Conservation (phyloP, 768 basidiomycete genomes). For the Russula earlei region DNA sequence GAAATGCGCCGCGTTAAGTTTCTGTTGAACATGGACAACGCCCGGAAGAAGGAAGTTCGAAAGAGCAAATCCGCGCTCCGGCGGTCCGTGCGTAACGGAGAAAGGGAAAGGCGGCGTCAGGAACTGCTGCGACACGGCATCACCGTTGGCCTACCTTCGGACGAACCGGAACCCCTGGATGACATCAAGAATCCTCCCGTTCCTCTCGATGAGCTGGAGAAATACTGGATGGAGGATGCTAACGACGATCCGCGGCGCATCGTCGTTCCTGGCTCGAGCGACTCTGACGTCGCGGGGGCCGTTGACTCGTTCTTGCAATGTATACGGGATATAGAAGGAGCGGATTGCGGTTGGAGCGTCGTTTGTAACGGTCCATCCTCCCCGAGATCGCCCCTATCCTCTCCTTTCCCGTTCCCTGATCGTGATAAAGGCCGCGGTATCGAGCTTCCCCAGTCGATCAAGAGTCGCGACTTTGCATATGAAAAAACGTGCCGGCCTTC, state of each 20-base stretch:
- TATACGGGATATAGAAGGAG: constrained; percentile 10
- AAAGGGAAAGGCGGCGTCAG: constrained; percentile 23
- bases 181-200: constrained; percentile 29
- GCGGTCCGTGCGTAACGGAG: constrained; percentile 26
- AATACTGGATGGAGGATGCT: constrained; percentile 30
- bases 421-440: background rate
- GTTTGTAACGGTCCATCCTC: constrained; percentile 3
- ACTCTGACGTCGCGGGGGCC: background rate
- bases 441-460: constrained; percentile 14
- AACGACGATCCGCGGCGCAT: constrained; percentile 28
- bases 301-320: constrained; percentile 3
- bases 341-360: constrained; percentile 12
- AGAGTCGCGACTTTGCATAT: constrained; percentile 24
- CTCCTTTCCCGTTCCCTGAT: background rate
- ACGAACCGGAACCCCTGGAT: constrained; percentile 19
- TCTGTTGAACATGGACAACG: constrained; percentile 38
- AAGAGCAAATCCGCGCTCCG: constrained; percentile 27
- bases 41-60: constrained; percentile 29
- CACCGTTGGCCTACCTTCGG: constrained; percentile 1
- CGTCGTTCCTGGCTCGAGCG: constrained; percentile 29
- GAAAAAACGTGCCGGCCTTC: constrained; percentile 16
- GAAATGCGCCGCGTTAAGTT: constrained; percentile 52
- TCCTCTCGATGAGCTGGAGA: constrained; percentile 27
- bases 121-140: constrained; percentile 25
- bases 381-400: constrained; percentile 1